Conservation (phyloP, 2,329 filamentous ascomycete genomes). For the Amesomyces nigricolor region DNA sequence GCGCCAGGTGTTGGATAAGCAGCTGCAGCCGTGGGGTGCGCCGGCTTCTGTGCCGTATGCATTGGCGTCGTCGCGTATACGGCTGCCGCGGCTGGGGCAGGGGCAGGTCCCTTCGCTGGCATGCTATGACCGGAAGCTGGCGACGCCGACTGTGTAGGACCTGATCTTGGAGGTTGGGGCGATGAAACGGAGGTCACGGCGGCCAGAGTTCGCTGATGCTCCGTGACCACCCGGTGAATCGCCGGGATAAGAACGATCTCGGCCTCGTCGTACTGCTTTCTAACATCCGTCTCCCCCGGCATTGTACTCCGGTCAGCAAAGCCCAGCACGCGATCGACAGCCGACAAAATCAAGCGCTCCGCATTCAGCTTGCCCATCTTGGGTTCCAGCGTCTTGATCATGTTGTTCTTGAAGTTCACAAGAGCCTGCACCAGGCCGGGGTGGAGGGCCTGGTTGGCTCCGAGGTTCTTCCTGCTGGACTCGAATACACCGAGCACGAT, state of each 20-base stretch:
- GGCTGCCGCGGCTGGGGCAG: background rate
- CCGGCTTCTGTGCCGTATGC: background rate
- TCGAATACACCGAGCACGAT: constrained; percentile 43
- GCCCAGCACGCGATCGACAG: constrained; percentile 46
- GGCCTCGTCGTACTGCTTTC: constrained; percentile 28
- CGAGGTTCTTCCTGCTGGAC: constrained; percentile 22
- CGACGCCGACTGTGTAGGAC: background rate
- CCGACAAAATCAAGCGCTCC: constrained; percentile 44
- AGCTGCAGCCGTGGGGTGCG: background rate
- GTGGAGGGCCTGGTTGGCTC: constrained; percentile 27
- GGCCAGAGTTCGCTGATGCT: constrained; percentile 23
- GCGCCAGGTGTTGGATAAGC: background rate
- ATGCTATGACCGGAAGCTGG: background rate
- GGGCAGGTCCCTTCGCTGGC: background rate
- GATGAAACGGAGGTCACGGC: constrained; percentile 3
- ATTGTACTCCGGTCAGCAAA: constrained; percentile 40
- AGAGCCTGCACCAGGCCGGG: constrained; percentile 39
- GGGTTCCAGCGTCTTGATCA: constrained; percentile 37
- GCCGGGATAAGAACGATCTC: constrained; percentile 31
- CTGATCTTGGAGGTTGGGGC: constrained; percentile 2
- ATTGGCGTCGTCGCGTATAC: background rate
- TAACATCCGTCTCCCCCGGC: constrained; percentile 26
- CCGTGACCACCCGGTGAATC: constrained; percentile 24
- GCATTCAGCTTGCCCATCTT: constrained; percentile 39
- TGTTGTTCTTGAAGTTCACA: constrained; percentile 42